A percentile compares a stretch with the other conserved stretches of the same genome.
phyloP scores from a whole-genome alignment of 768 basidiomycete genomes.

The Tulasnella calospora region DNA sequence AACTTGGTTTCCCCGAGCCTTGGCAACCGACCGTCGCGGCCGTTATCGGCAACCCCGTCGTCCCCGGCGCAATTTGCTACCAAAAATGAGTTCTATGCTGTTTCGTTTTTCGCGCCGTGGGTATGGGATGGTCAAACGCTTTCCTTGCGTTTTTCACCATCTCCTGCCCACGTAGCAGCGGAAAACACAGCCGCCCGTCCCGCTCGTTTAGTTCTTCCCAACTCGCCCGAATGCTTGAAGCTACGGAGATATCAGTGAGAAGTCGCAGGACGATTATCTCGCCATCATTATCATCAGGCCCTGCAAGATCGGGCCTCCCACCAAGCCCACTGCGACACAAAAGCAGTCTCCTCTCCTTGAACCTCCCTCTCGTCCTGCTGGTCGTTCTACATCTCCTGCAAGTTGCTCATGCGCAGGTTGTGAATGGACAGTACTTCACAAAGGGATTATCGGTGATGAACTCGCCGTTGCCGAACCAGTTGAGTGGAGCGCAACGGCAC shows the following conservation, averaged over 20 bases:
- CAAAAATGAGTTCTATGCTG: background rate
- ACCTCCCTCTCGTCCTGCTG: background rate
- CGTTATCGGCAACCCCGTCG: background rate
- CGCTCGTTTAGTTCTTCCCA: background rate
- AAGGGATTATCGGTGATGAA: conserved; percentile 10
- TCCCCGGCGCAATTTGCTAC: background rate
- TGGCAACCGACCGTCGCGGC: background rate
- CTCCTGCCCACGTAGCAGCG: background rate
- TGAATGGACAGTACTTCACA: conserved; percentile 15
- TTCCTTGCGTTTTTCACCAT: background rate
- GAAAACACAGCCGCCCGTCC: background rate
- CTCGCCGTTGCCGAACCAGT: conserved; percentile 14
- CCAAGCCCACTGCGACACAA: too few relatives aligned
- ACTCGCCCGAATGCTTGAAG: background rate
- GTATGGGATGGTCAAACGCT: background rate
- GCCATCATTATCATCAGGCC: background rate
- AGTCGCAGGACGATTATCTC: background rate
- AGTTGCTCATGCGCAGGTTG: conserved; percentile 4
- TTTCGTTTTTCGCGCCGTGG: background rate
- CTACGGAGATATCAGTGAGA: background rate
- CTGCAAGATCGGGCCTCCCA: too few relatives aligned
- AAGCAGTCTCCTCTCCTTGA: background rate
- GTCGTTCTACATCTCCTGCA: background rate
- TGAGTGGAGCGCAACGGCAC: background rate
- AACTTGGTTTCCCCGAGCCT: background rate